phyloP scores from a whole-genome alignment of 805 yeast genomes.

The Metschnikowia vanudenii region DNA sequence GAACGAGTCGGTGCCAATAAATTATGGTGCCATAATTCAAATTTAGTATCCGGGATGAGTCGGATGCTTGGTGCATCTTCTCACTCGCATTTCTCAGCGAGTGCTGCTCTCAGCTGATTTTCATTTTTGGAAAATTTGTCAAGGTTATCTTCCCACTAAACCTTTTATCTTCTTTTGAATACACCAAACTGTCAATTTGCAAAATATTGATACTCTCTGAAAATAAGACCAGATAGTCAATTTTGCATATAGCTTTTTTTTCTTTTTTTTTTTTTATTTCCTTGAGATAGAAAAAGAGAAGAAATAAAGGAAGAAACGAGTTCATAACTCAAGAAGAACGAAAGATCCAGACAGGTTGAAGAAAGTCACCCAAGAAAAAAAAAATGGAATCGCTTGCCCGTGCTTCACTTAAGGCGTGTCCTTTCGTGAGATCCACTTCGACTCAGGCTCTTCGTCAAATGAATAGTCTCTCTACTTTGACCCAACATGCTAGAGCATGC shows the following conservation, averaged over 20 bases:
- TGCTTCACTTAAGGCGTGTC: slow-evolving; percentile 77
- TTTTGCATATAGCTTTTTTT: no score
- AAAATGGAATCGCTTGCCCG: slow-evolving; percentile 73
- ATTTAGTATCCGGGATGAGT: slow-evolving; percentile 7
- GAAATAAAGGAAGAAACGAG: background rate
- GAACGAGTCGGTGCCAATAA: no score
- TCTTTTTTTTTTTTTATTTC: no score
- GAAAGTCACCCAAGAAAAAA: background rate
- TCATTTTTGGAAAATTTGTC: slow-evolving; percentile 3
- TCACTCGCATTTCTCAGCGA: background rate
- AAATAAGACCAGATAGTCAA: no score
- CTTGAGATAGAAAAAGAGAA: background rate
- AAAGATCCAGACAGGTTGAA: background rate
- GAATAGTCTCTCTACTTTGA: slow-evolving; percentile 45
- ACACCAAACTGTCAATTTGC: background rate
- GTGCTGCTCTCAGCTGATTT: background rate
- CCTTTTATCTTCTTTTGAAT: background rate
- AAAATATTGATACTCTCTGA: background rate
- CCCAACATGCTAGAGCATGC: slow-evolving; percentile 64
- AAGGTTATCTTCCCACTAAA: background rate
- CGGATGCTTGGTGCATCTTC: slow-evolving; percentile 5
- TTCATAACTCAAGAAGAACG: background rate
- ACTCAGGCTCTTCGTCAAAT: slow-evolving; percentile 59
- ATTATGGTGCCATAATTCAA: background rate
- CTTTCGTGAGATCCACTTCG: slow-evolving; percentile 68